Conservation (phyloP, 2,329 filamentous ascomycete species). For the Amauroascus verrucosus region DNA sequence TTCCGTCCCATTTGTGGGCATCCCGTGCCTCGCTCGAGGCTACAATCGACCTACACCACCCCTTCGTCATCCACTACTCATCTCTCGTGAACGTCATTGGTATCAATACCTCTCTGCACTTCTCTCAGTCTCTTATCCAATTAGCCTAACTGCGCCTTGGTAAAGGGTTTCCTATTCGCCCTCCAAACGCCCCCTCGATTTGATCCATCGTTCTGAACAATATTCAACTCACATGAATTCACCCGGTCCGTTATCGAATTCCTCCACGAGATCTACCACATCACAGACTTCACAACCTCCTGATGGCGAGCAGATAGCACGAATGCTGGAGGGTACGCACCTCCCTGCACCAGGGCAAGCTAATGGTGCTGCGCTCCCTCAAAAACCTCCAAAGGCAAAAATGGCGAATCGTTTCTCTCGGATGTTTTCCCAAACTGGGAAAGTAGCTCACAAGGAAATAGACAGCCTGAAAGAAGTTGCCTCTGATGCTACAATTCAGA, state of each 20-base stretch:
- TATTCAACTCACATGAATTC: conserved; percentile 32
- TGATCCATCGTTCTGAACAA: background rate
- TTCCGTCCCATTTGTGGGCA: conserved; percentile 19
- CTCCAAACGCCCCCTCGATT: too few relatives aligned
- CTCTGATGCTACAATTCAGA: conserved; percentile 3
- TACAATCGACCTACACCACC: background rate
- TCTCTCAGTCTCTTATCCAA: background rate
- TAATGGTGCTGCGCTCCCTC: conserved; percentile 18
- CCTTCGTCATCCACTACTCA: background rate
- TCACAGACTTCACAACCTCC: conserved; percentile 26
- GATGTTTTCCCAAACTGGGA: conserved; percentile 38
- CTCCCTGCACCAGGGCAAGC: conserved; percentile 17
- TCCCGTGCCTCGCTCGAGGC: conserved; percentile 17
- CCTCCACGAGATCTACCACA: conserved; percentile 36
- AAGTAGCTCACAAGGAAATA: conserved; percentile 26
- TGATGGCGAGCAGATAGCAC: conserved; percentile 31
- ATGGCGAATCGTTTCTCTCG: conserved; percentile 39
- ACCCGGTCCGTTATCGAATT: conserved; percentile 33
- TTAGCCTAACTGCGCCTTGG: background rate
- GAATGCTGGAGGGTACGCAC: conserved; percentile 36
- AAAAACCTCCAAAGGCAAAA: conserved; percentile 31
- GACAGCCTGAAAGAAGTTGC: conserved; percentile 25
- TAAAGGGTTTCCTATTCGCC: too few relatives aligned
- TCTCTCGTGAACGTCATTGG: background rate
- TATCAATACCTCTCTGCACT: background rate